Base-by-base conservation (phyloP, 495 filamentous ascomycete species). In the Hyaloscypha finlandica region DNA sequence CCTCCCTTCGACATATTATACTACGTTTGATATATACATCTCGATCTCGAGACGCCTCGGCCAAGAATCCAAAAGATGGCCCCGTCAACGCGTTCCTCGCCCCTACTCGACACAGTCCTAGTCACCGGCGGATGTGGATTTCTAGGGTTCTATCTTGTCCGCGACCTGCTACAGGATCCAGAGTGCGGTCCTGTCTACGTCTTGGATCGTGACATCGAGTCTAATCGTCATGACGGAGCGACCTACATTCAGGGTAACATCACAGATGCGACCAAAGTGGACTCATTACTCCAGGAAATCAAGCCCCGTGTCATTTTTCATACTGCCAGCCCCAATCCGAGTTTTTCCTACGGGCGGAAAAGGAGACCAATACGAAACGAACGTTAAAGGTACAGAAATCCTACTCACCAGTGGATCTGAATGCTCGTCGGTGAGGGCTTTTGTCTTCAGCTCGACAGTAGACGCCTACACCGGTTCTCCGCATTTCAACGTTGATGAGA, bases 161-260 rank as follows among this genome's bases (percentile, higher is more conserved):
- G 4, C 11, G 42, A 48, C 42, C 42, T 16, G 9, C 42, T 48
- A 14, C 42, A 19, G 29, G 53, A 29, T 30, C 20, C 53, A 56
- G 53, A 56, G 20, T 56, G 53, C 19, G 53, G 53, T 9, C 53
- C 53, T 56, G 20, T 56, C 8, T 56, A 56, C 29, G 19, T 56
- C 4, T 29, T 56, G 8, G 53, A 56, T 29, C 51, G 19, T 12
- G 22, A 56, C 19, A 6, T 56, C 53, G 20, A 31, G 22, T 19
- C 22, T 11, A 56, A 31, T 31, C 22, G 29, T 8, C 53, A 56
- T 8, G 29, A 11, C 11, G 22, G 29, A 29, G 53, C 22, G 11
- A 29, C 29, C 22, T 56, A 56, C 53, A 56, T 56, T 16, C 53
- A 29, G 9, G 19, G 53, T 16, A 29, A 4, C 53, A 56, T 56